phyloP scores from a whole-genome alignment of 2,329 filamentous ascomycete species.

The Dactylellina parvicollis region DNA sequence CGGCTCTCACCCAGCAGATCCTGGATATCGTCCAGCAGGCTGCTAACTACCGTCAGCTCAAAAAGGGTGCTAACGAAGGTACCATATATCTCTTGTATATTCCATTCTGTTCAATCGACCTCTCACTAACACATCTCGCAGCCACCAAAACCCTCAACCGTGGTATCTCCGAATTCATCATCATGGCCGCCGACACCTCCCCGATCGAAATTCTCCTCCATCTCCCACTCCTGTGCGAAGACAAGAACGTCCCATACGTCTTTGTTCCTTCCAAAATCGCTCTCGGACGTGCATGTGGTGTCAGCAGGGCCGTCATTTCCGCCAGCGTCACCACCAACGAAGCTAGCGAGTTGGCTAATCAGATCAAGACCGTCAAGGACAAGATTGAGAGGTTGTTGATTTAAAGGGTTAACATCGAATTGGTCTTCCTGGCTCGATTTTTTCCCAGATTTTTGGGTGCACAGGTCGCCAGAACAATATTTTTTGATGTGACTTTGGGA shows the following conservation, averaged over 20 bases:
- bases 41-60: constrained; percentile 76
- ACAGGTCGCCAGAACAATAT: too few species aligned
- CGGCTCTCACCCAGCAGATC: constrained; percentile 80
- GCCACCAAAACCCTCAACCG: constrained; percentile 89
- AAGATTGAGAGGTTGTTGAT: constrained; percentile 97
- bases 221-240: constrained; percentile 86
- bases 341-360: constrained; percentile 82
- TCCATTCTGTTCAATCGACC: neutral
- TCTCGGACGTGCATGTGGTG: constrained; percentile 88
- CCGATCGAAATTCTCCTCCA: constrained; percentile 89
- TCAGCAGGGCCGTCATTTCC: constrained; percentile 85
- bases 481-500: too few species aligned
- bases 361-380: constrained; percentile 89
- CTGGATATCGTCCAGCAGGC: constrained; percentile 82
- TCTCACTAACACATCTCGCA: constrained; percentile 53
- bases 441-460: too few species aligned
- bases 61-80: constrained; percentile 87
- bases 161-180: constrained; percentile 86
- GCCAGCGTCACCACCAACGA: constrained; percentile 92
- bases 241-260: constrained; percentile 78
- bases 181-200: constrained; percentile 87
- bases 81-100: constrained; percentile 32
- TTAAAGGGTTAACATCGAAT: too few species aligned
- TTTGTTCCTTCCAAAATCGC: constrained; percentile 82
- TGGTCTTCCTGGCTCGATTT: constrained; percentile 18